phyloP scores from a whole-genome alignment of 202 grass and related monocot species.

The Zoysia matrella region DNA sequence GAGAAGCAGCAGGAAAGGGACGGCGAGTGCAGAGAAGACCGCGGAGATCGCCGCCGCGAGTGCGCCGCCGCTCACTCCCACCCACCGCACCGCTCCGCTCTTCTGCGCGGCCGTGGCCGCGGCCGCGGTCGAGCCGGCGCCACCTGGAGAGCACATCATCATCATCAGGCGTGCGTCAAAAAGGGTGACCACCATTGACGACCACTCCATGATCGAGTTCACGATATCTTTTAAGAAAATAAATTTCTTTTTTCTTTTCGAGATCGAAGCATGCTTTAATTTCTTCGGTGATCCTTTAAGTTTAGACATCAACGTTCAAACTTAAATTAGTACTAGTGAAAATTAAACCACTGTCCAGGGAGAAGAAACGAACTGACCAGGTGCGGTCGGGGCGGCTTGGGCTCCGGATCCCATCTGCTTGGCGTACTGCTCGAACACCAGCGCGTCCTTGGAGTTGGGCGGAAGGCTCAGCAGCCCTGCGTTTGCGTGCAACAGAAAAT shows the following conservation, averaged over 20 bases:
- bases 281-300: no score
- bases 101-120: conserved; percentile 19
- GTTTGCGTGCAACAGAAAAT: no score
- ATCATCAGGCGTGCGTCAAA: conserved; percentile 6
- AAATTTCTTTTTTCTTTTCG: no score
- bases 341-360: no score
- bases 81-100: conserved; percentile 32
- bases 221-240: no score
- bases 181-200: no score
- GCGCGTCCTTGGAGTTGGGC: conserved; percentile 59
- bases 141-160: conserved; percentile 36
- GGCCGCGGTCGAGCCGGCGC: not conserved
- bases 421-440: conserved; percentile 59
- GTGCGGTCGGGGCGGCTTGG: not conserved
- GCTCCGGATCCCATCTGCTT: conserved; percentile 19
- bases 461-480: conserved; percentile 63
- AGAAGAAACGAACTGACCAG: conserved; percentile 19
- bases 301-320: no score
- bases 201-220: no score
- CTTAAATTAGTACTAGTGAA: no score
- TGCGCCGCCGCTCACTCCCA: conserved; percentile 47
- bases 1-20: conserved; percentile 19
- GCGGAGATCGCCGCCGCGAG: conserved; percentile 37
- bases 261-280: no score
- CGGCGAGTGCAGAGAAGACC: conserved; percentile 29